phyloP scores from a whole-genome alignment of 1,284 basidiomycete genomes.

The Ustilago loliicola region DNA sequence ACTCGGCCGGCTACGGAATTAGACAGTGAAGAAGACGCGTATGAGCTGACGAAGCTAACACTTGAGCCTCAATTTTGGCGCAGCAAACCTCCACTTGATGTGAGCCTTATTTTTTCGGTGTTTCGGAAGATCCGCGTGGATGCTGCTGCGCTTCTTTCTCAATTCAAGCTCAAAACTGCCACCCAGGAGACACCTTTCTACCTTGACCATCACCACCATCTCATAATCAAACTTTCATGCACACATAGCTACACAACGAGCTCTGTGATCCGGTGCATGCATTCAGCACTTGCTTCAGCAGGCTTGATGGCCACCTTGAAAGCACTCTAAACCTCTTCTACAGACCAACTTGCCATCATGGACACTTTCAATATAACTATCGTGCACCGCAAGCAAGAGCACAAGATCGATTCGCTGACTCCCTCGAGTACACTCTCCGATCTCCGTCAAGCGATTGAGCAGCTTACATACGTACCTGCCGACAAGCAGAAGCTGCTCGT shows the following conservation, averaged over 20 bases:
- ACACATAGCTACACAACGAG: neutral
- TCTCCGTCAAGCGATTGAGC: slow-evolving; percentile 39
- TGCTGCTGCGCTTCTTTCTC: neutral
- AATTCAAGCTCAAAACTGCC: neutral
- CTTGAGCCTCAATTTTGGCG: neutral
- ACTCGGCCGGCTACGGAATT: slow-evolving; percentile 7
- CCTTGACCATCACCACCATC: neutral
- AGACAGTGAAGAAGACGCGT: too few species aligned
- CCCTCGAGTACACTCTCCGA: slow-evolving; percentile 20
- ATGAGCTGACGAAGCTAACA: slow-evolving; percentile 7
- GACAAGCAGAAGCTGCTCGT: slow-evolving; percentile 58
- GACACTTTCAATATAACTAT: slow-evolving; percentile 21
- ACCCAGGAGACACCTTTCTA: neutral
- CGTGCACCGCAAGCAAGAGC: slow-evolving; percentile 35
- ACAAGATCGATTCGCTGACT: slow-evolving; percentile 14
- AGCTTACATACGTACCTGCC: slow-evolving; percentile 40
- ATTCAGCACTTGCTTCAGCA: neutral
- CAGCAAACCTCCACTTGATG: slow-evolving; percentile 2
- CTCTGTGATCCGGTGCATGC: neutral
- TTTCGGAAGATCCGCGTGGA: neutral
- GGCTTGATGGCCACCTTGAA: neutral
- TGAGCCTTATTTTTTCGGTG: neutral
- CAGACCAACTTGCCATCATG: slow-evolving; percentile 13
- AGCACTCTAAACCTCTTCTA: neutral
- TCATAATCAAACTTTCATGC: too few species aligned